Evolutionary conservation across 2,329 filamentous ascomycete species (phyloP).

Genomic region (Graphilbum fragrans): DNA sequence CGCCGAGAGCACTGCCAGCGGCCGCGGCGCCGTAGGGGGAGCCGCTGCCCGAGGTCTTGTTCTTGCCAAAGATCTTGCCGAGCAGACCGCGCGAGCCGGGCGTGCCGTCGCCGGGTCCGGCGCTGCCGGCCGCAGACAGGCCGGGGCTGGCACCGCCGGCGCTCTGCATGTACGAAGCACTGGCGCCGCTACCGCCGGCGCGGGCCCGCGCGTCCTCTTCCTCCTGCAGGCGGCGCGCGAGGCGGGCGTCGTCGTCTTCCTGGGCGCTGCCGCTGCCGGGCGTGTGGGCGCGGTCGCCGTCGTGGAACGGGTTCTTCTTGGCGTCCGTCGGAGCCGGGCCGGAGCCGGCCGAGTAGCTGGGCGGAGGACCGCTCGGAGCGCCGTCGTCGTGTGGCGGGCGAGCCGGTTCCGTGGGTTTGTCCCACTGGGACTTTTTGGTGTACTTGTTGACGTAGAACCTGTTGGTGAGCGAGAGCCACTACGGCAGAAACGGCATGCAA

Average conservation of each 20-base stretch:
- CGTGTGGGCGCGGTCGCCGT: slow-evolving; percentile 8
- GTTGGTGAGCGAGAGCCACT: neutral
- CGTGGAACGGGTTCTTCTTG: slow-evolving; percentile 62
- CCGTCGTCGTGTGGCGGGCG: slow-evolving; percentile 24
- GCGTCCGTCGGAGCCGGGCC: slow-evolving; percentile 34
- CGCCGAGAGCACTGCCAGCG: neutral
- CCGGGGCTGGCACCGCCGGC: neutral
- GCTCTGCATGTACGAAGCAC: slow-evolving; percentile 20
- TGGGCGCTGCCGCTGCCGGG: slow-evolving; percentile 23
- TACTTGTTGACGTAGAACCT: slow-evolving; percentile 87
- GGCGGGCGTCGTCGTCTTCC: slow-evolving; percentile 65
- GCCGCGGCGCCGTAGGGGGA: neutral
- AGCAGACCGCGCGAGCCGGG: slow-evolving; percentile 33
- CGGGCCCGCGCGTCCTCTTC: slow-evolving; percentile 61
- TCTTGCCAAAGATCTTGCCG: slow-evolving; percentile 39
- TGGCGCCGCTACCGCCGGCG: slow-evolving; percentile 17
- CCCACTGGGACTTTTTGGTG: slow-evolving; percentile 87
- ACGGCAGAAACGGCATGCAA: neutral
- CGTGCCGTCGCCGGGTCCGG: neutral
- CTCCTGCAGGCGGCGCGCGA: slow-evolving; percentile 68
- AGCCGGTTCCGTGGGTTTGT: slow-evolving; percentile 61
- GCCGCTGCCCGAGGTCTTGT: slow-evolving; percentile 18
- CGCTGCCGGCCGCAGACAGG: neutral
- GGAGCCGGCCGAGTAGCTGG: slow-evolving; percentile 47
- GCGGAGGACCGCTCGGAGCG: slow-evolving; percentile 49